Conservation (phyloP, 495 filamentous ascomycete genomes). For the Talaromyces nanjingensis region DNA sequence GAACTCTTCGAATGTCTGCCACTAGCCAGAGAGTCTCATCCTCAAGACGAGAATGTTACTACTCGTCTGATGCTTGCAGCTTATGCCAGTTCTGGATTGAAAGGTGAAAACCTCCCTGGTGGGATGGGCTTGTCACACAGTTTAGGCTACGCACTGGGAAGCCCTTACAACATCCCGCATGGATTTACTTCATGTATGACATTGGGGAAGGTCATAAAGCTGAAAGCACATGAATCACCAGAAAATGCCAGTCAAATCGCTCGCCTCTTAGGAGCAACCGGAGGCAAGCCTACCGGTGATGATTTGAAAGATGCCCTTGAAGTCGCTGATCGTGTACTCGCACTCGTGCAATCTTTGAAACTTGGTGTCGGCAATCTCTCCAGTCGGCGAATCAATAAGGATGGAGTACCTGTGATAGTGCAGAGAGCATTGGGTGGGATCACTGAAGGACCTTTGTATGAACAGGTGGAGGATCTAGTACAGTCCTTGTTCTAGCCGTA, state of each 20-base stretch:
- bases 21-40: constrained; percentile 25
- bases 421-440: background rate
- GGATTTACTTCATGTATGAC: background rate
- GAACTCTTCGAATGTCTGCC: constrained; percentile 36
- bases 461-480: background rate
- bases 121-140: constrained; percentile 36
- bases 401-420: background rate
- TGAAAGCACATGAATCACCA: background rate
- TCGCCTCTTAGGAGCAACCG: background rate
- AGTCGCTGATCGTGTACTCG: background rate
- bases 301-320: background rate
- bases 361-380: background rate
- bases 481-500: background rate
- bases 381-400: background rate
- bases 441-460: background rate
- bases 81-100: constrained; percentile 33
- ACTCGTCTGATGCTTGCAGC: constrained; percentile 39
- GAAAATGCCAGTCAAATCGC: background rate
- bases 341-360: background rate
- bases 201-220: background rate
- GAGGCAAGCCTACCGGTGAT: background rate
- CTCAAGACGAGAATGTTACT: constrained; percentile 32
- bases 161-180: constrained; percentile 39
- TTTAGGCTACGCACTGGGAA: constrained; percentile 42
- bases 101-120: constrained; percentile 35